These are phyloP conservation scores for Salvia sclarea DNA, from an alignment of 305 asterid species.

Conservation along the genomic window DNA sequence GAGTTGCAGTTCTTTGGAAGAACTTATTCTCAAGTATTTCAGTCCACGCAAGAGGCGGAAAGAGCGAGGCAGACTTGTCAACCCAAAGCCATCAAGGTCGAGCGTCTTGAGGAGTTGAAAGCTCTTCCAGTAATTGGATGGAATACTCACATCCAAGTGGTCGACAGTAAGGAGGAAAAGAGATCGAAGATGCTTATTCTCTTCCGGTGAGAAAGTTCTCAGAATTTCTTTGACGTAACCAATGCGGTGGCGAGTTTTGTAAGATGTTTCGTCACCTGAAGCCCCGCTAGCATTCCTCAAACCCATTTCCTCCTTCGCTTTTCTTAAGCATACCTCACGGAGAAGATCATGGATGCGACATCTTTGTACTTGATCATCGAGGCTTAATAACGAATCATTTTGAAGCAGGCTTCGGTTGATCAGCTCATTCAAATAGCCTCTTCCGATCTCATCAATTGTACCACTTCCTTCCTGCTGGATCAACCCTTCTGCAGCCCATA, in stretches of 20 bases:
- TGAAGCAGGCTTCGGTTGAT: not conserved
- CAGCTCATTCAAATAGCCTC: not conserved
- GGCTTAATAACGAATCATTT: not conserved
- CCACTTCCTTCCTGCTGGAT: not conserved
- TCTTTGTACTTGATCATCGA: slow-evolving; percentile 3
- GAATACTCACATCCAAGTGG: too few relatives aligned
- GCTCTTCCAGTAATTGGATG: slow-evolving; percentile 12
- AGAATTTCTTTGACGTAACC: not conserved
- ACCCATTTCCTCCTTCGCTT: slow-evolving; percentile 35
- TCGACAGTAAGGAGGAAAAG: too few relatives aligned
- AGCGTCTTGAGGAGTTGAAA: slow-evolving; percentile 27
- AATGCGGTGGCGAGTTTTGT: not conserved
- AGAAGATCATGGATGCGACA: slow-evolving; percentile 29
- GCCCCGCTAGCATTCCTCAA: slow-evolving; percentile 15
- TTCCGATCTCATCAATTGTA: not conserved
- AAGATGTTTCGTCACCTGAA: too few relatives aligned
- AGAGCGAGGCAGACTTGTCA: not conserved
- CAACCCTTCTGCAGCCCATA: not conserved
- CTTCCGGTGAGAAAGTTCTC: not conserved
- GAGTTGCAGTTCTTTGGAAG: too few relatives aligned
- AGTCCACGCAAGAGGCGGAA: not conserved
- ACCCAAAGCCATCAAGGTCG: not conserved
- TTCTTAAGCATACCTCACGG: slow-evolving; percentile 10
- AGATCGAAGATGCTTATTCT: not conserved
- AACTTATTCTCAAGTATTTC: not conserved